A percentile compares a stretch with the other conserved stretches of the same genome.
Evolutionary conservation across 306 rosid species (phyloP).

Genomic region (Cicer arietinum): DNA sequence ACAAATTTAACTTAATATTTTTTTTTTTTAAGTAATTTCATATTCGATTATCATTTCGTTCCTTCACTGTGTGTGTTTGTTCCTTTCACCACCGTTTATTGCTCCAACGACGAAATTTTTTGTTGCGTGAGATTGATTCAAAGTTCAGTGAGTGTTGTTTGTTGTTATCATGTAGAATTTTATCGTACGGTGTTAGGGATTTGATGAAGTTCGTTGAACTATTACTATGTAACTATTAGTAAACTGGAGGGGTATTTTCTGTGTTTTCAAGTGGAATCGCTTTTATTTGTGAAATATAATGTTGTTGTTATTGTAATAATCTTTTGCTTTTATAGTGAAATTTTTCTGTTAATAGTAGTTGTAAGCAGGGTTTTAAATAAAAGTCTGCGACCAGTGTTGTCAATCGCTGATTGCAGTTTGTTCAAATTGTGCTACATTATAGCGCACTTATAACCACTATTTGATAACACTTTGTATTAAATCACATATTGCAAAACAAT

Average conservation of each 20-base stretch:
- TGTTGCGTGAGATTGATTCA: neutral
- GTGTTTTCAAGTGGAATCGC: neutral
- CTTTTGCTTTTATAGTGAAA: neutral
- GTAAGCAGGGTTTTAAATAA: neutral
- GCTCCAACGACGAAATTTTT: neutral
- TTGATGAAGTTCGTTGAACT: neutral
- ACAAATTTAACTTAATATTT: neutral
- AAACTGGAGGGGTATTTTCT: neutral
- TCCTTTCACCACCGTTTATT: neutral
- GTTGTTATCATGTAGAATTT: neutral
- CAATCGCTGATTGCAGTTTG: neutral
- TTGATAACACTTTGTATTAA: neutral
- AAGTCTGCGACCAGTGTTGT: neutral
- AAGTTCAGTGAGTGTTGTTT: conserved; percentile 11
- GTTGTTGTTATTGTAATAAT: neutral
- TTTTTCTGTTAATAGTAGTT: neutral
- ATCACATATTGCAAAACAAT: too few species aligned
- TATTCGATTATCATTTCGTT: conserved; percentile 3
- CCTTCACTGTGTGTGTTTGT: neutral
- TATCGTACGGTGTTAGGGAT: conserved; percentile 15
- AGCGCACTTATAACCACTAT: neutral
- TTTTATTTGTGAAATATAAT: neutral
- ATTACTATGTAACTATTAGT: neutral
- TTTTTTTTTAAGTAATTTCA: neutral
- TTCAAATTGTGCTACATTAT: neutral